Evolutionary conservation across 441 rosid genomes (phyloP).

Genomic region (Heliophila coronopifolia): DNA sequence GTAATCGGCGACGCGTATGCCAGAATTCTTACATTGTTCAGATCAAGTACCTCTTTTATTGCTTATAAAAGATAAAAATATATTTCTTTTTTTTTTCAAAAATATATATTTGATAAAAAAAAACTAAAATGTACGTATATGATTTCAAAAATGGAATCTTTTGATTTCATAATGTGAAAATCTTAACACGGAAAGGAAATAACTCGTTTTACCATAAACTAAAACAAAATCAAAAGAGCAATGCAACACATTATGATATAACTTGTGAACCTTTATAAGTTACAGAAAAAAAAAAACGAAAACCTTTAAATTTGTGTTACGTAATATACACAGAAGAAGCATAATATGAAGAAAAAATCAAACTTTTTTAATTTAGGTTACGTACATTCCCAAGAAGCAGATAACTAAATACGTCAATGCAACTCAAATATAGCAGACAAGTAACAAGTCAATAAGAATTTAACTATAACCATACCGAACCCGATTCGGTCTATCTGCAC

Average conservation of each 20-base stretch:
- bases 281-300: too few relatives aligned
- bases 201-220: slow-evolving; percentile 14
- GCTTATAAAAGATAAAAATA: neutral
- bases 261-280: slow-evolving; percentile 13
- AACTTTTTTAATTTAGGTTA: neutral
- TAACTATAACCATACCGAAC: too few relatives aligned
- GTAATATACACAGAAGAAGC: too few relatives aligned
- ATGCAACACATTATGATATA: slow-evolving; percentile 19
- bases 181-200: slow-evolving; percentile 15
- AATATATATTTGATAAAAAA: neutral
- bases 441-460: too few relatives aligned
- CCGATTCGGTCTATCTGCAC: too few relatives aligned
- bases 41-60: neutral
- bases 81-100: neutral
- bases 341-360: neutral
- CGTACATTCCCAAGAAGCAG: neutral
- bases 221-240: slow-evolving; percentile 21
- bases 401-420: too few relatives aligned
- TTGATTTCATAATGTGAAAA: neutral
- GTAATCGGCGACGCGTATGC: slow-evolving; percentile 9
- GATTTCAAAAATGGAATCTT: neutral
- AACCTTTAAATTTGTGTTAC: too few relatives aligned
- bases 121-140: neutral
- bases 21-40: neutral
- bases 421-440: too few relatives aligned